Evolutionary conservation across 192 early-diverging fungal genomes (phyloP), one percentile per base, ranked within the genome.

Genomic region (Coemansia sp.): DNA sequence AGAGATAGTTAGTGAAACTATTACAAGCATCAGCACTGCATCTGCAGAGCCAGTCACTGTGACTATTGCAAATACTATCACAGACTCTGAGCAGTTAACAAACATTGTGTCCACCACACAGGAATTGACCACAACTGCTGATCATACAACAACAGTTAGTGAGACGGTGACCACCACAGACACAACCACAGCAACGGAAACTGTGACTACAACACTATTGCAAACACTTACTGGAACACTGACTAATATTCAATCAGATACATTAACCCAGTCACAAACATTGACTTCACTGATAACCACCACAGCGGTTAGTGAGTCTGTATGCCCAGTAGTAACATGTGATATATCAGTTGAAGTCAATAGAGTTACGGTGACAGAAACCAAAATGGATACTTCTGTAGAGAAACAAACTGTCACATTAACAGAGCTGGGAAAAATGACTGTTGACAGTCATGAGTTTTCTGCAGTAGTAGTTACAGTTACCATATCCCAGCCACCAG

Each of bases 71-170:
- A 9, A 7, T 37, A 39, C 56, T 10, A 5, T 38, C 1, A 57
- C 10, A 19, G 10, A 38, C n/a, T 39, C 56, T 22, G 56, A 57
- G 35, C 32, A 19, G 19, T 0, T 9, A 41, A 57, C 56, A 15
- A 32, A 29, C 11, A 29, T n/a, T 11, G 12, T 55, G n/a, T 29
- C 53, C n/a, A 24, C 56, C 4, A 57, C 56, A 1, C 56, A 57
- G 23, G 4, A 4, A 3, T 0, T 29, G 6, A 32, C 53, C 5
- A 17, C 24, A 1, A 55, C 53, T 2, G 2, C 22, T 55, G 53
- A 55, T 4, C 53, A 32, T 8, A 57, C 56, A 0, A 65, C 53
- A 21, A 47, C 54, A 17, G 43, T 48, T 47, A 55, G 53, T 29
- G 53, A 55, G 51, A 58, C 59, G 7, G 6, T 32, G 1, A 32